Conservation (phyloP, 345 rosid genomes). For the Garcia nutans region DNA sequence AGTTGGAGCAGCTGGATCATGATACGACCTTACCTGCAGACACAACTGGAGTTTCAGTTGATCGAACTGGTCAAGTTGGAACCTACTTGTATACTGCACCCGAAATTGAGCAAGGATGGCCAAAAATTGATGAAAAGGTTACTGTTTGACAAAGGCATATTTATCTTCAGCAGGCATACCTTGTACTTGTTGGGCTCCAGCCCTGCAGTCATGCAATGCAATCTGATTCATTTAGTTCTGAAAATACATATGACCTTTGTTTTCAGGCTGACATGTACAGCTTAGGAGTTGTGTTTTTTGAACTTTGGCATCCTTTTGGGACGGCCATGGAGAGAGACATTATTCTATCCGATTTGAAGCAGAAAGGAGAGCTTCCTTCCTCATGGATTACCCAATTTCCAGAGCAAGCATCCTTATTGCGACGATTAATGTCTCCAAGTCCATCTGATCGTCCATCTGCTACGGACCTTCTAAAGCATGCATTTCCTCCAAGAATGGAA, state of each 20-base stretch:
- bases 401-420: conserved; percentile 79
- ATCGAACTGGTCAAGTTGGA: conserved; percentile 93
- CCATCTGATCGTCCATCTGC: conserved; percentile 99
- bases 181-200: conserved; percentile 9
- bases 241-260: neutral
- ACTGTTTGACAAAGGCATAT: conserved; percentile 19
- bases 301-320: conserved; percentile 92
- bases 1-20: conserved; percentile 91
- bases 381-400: conserved; percentile 80
- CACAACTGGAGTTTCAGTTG: conserved; percentile 66
- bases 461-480: conserved; percentile 70
- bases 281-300: conserved; percentile 89
- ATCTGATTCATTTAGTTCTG: neutral
- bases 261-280: conserved; percentile 97
- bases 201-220: conserved; percentile 9
- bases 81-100: conserved; percentile 97
- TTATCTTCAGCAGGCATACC: conserved; percentile 13
- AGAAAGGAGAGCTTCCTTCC: conserved; percentile 78
- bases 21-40: conserved; percentile 60
- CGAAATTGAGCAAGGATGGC: conserved; percentile 98
- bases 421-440: conserved; percentile 76
- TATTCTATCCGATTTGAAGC: conserved; percentile 74
- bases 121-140: conserved; percentile 97
- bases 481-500: conserved; percentile 93
- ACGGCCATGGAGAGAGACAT: conserved; percentile 91